Percentiles rank a stretch among this genome's conserved stretches.
Conservation (phyloP, 2,329 filamentous ascomycete species). For the Ophiostoma pallidulum region DNA sequence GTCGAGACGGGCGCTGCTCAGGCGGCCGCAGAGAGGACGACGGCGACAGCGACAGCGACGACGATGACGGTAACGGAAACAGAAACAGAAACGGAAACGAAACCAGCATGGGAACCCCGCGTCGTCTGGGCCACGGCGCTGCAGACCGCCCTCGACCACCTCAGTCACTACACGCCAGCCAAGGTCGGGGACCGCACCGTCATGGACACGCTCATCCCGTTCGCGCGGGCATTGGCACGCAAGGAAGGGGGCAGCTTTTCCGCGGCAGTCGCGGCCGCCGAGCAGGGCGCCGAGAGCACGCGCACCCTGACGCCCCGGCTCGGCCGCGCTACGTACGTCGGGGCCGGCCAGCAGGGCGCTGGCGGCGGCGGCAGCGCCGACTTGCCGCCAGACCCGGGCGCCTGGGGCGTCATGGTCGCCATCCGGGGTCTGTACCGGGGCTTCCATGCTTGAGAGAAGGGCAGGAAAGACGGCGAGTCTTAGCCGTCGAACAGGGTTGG, state of each 20-base stretch:
- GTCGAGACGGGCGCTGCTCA: conserved; percentile 25
- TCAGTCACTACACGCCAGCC: conserved; percentile 45
- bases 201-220: conserved; percentile 48
- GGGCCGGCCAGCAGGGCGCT: conserved; percentile 38
- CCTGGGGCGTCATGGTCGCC: conserved; percentile 56
- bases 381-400: conserved; percentile 58
- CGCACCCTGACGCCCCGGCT: conserved; percentile 55
- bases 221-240: conserved; percentile 35
- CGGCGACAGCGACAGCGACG: conserved; percentile 15
- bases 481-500: no score
- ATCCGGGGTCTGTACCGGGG: conserved; percentile 31
- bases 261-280: conserved; percentile 48
- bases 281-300: conserved; percentile 51
- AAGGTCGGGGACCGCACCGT: conserved; percentile 47
- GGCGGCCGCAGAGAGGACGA: background rate
- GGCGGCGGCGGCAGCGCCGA: conserved; percentile 38
- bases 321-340: conserved; percentile 60
- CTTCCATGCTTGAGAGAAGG: conserved; percentile 5
- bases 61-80: no score
- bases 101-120: conserved; percentile 15
- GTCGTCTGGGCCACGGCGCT: conserved; percentile 35
- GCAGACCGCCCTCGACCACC: conserved; percentile 33
- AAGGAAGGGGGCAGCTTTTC: conserved; percentile 42
- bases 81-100: no score
- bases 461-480: no score